Evolutionary conservation across 2,329 filamentous ascomycete genomes (phyloP).

Genomic region (Fusarium sp.): DNA sequence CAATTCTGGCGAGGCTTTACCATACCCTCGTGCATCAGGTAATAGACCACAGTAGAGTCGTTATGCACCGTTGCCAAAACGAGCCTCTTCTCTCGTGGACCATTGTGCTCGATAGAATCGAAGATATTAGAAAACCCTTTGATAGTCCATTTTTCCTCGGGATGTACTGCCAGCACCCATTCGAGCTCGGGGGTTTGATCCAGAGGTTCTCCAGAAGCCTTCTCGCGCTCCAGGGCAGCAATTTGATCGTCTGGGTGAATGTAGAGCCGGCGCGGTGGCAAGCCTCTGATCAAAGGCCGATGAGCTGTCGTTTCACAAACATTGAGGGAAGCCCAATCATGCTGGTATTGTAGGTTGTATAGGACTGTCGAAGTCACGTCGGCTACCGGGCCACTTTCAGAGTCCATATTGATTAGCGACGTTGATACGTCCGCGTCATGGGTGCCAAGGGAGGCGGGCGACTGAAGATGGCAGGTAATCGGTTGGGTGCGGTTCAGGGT

Average conservation of each 20-base stretch:
- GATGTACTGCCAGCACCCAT: slow-evolving; percentile 80
- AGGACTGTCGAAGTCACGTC: slow-evolving; percentile 62
- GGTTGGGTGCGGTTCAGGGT: background rate
- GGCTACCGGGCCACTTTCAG: slow-evolving; percentile 22
- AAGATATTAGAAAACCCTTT: slow-evolving; percentile 75
- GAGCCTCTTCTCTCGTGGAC: slow-evolving; percentile 71
- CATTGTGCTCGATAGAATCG: slow-evolving; percentile 65
- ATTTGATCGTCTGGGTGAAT: slow-evolving; percentile 86
- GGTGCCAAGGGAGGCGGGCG: slow-evolving; percentile 7
- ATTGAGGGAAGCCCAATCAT: slow-evolving; percentile 75
- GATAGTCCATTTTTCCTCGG: slow-evolving; percentile 79
- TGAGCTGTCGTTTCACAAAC: slow-evolving; percentile 60
- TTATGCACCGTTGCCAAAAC: slow-evolving; percentile 80
- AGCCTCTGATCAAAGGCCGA: slow-evolving; percentile 75
- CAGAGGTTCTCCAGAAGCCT: slow-evolving; percentile 58
- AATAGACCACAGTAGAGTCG: slow-evolving; percentile 87
- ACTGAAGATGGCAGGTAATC: background rate
- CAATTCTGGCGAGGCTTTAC: slow-evolving; percentile 88
- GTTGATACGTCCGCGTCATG: slow-evolving; percentile 4
- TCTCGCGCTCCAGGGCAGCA: slow-evolving; percentile 72
- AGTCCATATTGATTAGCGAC: slow-evolving; percentile 26
- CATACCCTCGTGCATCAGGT: slow-evolving; percentile 86
- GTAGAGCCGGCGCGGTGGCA: slow-evolving; percentile 79
- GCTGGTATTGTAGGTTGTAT: slow-evolving; percentile 79
- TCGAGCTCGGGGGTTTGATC: slow-evolving; percentile 69